Evolutionary conservation across 1,284 basidiomycete species (phyloP).

Genomic region (Irpex lacteus): DNA sequence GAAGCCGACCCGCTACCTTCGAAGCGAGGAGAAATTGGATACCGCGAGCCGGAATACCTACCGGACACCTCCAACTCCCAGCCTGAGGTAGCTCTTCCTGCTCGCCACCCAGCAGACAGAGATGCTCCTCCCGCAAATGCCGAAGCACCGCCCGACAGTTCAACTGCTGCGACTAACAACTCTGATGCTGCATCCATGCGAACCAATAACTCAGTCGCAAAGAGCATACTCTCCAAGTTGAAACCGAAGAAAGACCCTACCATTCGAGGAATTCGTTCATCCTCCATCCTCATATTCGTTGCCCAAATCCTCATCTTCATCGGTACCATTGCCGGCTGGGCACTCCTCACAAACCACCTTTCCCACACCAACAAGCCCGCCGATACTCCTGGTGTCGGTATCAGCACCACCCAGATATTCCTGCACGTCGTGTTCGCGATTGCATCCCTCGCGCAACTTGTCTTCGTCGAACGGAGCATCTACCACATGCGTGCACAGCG

Average conservation of each 20-base stretch:
- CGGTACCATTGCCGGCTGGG: conserved; percentile 58
- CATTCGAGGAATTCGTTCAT: conserved; percentile 44
- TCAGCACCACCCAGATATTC: conserved; percentile 42
- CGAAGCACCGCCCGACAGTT: conserved; percentile 18
- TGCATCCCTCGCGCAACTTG: conserved; percentile 44
- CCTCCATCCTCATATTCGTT: conserved; percentile 43
- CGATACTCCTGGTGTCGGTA: conserved; percentile 8
- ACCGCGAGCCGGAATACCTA: conserved; percentile 39
- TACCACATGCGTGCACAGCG: conserved; percentile 64
- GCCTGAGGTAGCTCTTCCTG: conserved; percentile 27
- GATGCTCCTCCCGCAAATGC: conserved; percentile 25
- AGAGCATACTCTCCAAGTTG: conserved; percentile 20
- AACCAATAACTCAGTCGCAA: conserved; percentile 30
- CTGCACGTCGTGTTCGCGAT: conserved; percentile 58
- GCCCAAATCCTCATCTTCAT: conserved; percentile 41
- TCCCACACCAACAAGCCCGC: conserved; percentile 9
- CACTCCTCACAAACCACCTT: conserved; percentile 35
- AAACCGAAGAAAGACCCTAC: conserved; percentile 36
- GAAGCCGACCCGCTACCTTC: conserved; percentile 59
- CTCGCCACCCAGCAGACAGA: conserved; percentile 59
- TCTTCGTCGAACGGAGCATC: conserved; percentile 63
- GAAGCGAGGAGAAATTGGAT: conserved; percentile 69
- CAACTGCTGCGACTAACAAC: conserved; percentile 12
- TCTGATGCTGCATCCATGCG: conserved; percentile 21
- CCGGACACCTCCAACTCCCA: conserved; percentile 20